A percentile compares a stretch with the other conserved stretches of the same genome.
phyloP scores from a whole-genome alignment of 495 filamentous ascomycete genomes.

The Jackrogersella multiformis region DNA sequence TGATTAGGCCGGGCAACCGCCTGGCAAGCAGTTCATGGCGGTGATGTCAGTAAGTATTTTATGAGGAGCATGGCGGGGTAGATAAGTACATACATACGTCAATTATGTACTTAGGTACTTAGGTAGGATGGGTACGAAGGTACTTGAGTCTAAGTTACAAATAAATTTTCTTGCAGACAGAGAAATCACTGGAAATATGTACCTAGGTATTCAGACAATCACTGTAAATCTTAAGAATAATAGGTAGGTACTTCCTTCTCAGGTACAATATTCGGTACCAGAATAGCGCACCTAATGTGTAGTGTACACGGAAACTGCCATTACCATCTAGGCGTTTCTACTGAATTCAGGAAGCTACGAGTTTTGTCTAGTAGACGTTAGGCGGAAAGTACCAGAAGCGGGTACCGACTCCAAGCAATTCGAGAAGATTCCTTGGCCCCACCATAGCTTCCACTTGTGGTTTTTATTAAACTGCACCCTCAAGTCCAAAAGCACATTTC shows the following conservation, averaged over 20 bases:
- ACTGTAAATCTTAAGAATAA: no score
- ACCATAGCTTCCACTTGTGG: constrained; percentile 38
- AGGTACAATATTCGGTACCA: neutral
- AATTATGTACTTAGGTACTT: neutral
- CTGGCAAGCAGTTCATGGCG: constrained; percentile 1
- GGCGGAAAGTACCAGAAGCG: constrained; percentile 41
- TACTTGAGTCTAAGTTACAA: no score
- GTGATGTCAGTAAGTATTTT: constrained; percentile 40
- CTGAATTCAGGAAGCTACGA: constrained; percentile 30
- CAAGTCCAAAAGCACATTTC: constrained; percentile 20
- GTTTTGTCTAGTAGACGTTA: constrained; percentile 17
- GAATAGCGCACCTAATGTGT: no score
- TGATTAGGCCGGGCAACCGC: constrained; percentile 23
- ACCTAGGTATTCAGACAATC: no score
- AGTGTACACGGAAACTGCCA: constrained; percentile 5
- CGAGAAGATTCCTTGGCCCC: constrained; percentile 43
- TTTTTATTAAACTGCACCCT: constrained; percentile 39
- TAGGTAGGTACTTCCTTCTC: neutral
- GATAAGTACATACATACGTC: neutral
- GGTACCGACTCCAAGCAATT: constrained; percentile 42
- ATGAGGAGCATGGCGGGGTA: constrained; percentile 35
- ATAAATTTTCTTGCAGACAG: no score
- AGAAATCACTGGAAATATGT: no score
- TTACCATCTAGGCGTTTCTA: constrained; percentile 17
- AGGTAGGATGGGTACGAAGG: constrained; percentile 2